Base-by-base conservation (phyloP, 164 flowering plant genomes). In the Macadamia integrifolia region DNA sequence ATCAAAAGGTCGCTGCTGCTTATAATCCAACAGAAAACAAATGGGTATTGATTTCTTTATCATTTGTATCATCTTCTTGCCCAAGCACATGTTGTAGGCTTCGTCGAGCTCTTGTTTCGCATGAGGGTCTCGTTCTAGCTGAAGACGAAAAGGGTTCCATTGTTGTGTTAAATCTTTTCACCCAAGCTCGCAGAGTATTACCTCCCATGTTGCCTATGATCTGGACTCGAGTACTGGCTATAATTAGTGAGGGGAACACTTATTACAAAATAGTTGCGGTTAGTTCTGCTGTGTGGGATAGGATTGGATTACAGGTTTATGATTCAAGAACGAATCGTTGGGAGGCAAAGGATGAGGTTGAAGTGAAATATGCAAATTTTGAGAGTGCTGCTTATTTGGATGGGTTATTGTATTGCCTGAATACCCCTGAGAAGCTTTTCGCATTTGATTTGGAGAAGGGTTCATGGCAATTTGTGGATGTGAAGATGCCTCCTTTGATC, bases 81-180 rank as follows among this genome's bases (percentile, higher is more conserved):
- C 75, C 75, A 0, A 55, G 56, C 61, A 43, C 75, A 40, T 72
- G 66, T 58, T 72, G 70, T 35, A 64, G 65, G 42, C 62, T 71
- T 12, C 50, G 59, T 35, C 57, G 64, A 15, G 35, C 68, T 9
- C 48, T 71, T 1, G 59, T 64, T 28, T 71, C 74, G 28, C 50
- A 43, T 52, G 74, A 66, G 1, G 53, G 69, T 8, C 75, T 72
- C 13, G 70, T 72, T 18, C 29, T 72, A 42, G 75, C 75, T 6
- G 75, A 66, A 44, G 66, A 66, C 48, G 30, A 69, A 15, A 66
- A 72, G 7, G 70, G 70, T 3, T 61, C 70, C 0, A 18, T 52
- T 10, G 42, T 66, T 1, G 65, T 71, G 7, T 50, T 40, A 10
- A 71, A 71, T 66, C 69, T 66, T 42, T 71, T 71, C 43, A 66